These are phyloP conservation scores for Ophiocytium majus DNA, from an alignment of 352 stramenopile genomes.

Conservation along the genomic window DNA sequence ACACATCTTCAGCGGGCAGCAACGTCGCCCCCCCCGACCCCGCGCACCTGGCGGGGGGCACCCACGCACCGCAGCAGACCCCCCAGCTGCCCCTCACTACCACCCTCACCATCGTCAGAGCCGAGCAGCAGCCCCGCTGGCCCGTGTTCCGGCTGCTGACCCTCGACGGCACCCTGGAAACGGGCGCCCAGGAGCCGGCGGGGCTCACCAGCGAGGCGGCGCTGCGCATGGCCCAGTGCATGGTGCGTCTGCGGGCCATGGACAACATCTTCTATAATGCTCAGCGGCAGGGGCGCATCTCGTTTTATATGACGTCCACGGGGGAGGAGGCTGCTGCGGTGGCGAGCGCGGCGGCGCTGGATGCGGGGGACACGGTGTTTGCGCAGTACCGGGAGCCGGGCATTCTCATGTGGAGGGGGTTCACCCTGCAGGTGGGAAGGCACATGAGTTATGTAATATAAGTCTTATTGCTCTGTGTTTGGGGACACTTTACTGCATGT, in stretches of 20 bases:
- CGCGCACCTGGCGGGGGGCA: too few relatives aligned
- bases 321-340: slow-evolving; percentile 94
- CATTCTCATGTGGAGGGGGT: slow-evolving; percentile 96
- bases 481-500: too few relatives aligned
- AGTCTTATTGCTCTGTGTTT: too few relatives aligned
- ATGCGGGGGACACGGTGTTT: slow-evolving; percentile 85
- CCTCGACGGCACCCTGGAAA: slow-evolving; percentile 71
- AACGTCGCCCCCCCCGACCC: too few relatives aligned
- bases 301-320: slow-evolving; percentile 54
- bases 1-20: too few relatives aligned
- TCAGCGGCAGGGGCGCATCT: slow-evolving; percentile 84
- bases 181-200: slow-evolving; percentile 68
- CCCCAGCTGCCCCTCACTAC: slow-evolving; percentile 80
- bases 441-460: too few relatives aligned
- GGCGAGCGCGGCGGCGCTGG: slow-evolving; percentile 82
- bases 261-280: slow-evolving; percentile 91
- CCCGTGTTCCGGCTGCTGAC: slow-evolving; percentile 71
- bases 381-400: slow-evolving; percentile 96
- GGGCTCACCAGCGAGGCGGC: slow-evolving; percentile 73
- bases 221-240: slow-evolving; percentile 78
- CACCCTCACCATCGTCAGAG: slow-evolving; percentile 77
- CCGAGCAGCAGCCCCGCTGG: slow-evolving; percentile 67
- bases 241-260: slow-evolving; percentile 83
- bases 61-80: too few relatives aligned
- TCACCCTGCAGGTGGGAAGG: slow-evolving; percentile 72